Evolutionary conservation across 768 basidiomycete species (phyloP).

Genomic region (Rhodocollybia butyracea): DNA sequence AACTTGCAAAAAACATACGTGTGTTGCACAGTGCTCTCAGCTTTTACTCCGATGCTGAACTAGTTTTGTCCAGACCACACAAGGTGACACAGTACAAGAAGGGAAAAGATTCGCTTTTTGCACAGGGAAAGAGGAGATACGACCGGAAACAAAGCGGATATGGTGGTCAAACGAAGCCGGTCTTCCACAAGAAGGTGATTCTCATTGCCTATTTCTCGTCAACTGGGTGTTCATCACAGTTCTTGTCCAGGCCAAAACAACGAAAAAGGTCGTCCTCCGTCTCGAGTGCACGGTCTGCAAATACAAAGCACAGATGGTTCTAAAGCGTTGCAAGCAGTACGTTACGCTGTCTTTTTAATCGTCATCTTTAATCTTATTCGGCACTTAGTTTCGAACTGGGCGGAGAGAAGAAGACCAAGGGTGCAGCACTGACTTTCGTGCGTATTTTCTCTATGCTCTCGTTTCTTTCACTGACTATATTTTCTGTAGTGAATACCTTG

Average conservation of each 20-base stretch:
- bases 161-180: constrained; percentile 99
- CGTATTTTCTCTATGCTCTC: constrained; percentile 29
- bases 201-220: constrained; percentile 13
- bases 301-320: constrained; percentile 92
- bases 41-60: constrained; percentile 7
- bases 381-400: constrained; percentile 91
- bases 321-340: constrained; percentile 99
- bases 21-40: constrained; percentile 28
- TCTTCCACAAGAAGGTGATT: constrained; percentile 99
- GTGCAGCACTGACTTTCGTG: constrained; percentile 92
- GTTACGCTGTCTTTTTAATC: constrained; percentile 23
- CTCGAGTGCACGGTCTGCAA: constrained; percentile 98
- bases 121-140: constrained; percentile 99
- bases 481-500: too few species aligned
- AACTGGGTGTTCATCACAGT: neutral
- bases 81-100: constrained; percentile 99
- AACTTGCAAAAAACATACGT: constrained; percentile 97
- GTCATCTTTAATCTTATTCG: neutral
- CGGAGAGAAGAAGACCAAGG: constrained; percentile 99
- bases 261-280: constrained; percentile 98
- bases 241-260: constrained; percentile 81
- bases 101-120: constrained; percentile 97
- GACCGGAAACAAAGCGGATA: constrained; percentile 98
- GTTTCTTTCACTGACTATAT: neutral
- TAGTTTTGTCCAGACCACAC: constrained; percentile 66